Conservation (phyloP, 139 green algal species). For the Micractinium conductrix region DNA sequence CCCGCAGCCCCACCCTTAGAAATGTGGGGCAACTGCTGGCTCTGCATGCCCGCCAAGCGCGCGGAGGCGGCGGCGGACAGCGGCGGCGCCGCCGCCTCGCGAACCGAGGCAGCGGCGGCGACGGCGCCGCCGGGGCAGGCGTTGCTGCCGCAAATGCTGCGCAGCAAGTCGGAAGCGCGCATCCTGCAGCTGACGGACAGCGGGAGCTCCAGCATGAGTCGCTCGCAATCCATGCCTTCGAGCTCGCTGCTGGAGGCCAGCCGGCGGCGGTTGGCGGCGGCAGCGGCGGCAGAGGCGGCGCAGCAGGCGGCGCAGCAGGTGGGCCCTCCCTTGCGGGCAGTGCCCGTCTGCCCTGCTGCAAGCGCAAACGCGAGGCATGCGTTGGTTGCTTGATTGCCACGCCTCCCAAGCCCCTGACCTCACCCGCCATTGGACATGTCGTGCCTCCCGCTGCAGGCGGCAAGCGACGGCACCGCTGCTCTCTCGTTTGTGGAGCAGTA, state of each 20-base stretch:
- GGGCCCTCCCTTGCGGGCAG: too few relatives aligned
- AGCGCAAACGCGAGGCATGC: too few relatives aligned
- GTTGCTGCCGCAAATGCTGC: not conserved
- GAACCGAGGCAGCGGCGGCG: not conserved
- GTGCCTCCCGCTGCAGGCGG: too few relatives aligned
- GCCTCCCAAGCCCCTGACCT: too few relatives aligned
- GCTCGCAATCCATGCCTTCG: conserved; percentile 5
- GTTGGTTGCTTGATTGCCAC: too few relatives aligned
- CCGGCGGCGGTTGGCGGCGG: not conserved
- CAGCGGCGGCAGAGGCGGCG: not conserved
- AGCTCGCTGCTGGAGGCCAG: conserved; percentile 29
- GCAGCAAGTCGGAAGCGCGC: conserved; percentile 10
- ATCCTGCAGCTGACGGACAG: not conserved
- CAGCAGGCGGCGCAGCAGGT: not conserved
- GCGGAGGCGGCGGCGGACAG: not conserved
- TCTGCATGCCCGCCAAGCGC: not conserved
- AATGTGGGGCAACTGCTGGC: not conserved
- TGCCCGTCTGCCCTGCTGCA: too few relatives aligned
- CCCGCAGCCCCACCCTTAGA: too few relatives aligned
- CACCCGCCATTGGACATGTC: too few relatives aligned
- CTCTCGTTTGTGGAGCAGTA: conserved; percentile 40
- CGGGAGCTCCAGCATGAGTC: not conserved
- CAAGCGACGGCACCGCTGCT: not conserved
- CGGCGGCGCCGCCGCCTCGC: not conserved
- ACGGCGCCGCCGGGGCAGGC: not conserved